Evolutionary conservation across 306 rosid genomes (phyloP).

Genomic region (Hippophae gyantsensis): DNA sequence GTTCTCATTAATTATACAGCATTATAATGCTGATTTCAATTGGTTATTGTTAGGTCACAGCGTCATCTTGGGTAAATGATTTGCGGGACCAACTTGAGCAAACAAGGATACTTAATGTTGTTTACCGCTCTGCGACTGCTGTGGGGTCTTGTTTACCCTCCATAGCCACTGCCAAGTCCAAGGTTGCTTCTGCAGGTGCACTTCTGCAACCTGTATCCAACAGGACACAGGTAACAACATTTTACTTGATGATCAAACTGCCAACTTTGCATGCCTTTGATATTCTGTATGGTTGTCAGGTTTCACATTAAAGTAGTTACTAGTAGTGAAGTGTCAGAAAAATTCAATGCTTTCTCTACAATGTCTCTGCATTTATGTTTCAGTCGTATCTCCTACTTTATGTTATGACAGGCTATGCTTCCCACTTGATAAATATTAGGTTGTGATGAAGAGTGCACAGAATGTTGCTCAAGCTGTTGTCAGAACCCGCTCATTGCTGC

Average conservation of each 20-base stretch:
- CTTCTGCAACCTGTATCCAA: conserved; percentile 75
- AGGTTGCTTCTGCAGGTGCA: conserved; percentile 86
- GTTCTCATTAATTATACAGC: background rate
- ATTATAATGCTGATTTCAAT: conserved; percentile 7
- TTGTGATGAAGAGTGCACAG: conserved; percentile 84
- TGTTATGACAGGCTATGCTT: background rate
- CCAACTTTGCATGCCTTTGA: background rate
- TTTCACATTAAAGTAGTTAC: background rate
- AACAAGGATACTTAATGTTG: conserved; percentile 77
- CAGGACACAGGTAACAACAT: conserved; percentile 70
- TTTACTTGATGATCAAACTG: conserved; percentile 6
- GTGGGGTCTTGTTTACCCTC: conserved; percentile 85
- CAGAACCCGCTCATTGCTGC: conserved; percentile 71
- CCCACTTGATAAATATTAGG: conserved; percentile 32
- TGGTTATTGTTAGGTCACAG: conserved; percentile 55
- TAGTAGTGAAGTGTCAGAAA: background rate
- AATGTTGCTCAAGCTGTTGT: conserved; percentile 94
- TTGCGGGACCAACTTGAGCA: conserved; percentile 84
- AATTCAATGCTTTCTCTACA: background rate
- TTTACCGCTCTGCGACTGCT: conserved; percentile 91
- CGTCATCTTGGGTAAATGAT: conserved; percentile 92
- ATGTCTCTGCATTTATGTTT: conserved; percentile 1
- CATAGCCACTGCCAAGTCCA: conserved; percentile 84
- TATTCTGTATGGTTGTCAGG: background rate
- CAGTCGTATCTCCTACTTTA: background rate